Percentiles rank a stretch among this genome's conserved stretches.
phyloP scores from a whole-genome alignment of 176 grass and related monocot species.

The Cocos nucifera region DNA sequence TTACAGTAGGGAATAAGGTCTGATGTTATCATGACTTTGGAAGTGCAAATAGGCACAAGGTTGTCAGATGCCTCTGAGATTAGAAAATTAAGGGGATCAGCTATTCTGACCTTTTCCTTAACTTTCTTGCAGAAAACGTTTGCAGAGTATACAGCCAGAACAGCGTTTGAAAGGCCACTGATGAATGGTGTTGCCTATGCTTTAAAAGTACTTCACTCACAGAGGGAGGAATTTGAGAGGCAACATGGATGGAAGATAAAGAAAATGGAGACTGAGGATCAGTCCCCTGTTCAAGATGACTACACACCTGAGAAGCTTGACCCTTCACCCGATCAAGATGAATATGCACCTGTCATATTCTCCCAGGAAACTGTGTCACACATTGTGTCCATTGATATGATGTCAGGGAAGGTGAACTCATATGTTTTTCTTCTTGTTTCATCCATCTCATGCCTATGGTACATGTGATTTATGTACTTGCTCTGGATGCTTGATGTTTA shows the following conservation, averaged over 20 bases:
- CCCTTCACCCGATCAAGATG: conserved; percentile 58
- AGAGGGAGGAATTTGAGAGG: conserved; percentile 56
- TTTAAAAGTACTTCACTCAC: conserved; percentile 51
- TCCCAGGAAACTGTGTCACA: conserved; percentile 83
- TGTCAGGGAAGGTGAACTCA: conserved; percentile 67
- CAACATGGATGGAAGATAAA: conserved; percentile 73
- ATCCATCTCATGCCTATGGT: too few species aligned
- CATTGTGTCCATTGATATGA: conserved; percentile 81
- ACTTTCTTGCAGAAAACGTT: conserved; percentile 53
- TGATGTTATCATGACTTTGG: too few species aligned
- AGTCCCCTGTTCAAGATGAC: conserved; percentile 54
- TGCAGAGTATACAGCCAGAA: conserved; percentile 66
- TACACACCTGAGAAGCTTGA: conserved; percentile 64
- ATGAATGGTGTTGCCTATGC: conserved; percentile 81
- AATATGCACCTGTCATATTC: conserved; percentile 82
- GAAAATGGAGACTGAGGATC: conserved; percentile 67
- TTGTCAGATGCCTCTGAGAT: too few species aligned
- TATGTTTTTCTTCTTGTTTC: neutral
- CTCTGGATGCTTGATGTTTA: too few species aligned
- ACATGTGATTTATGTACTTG: too few species aligned
- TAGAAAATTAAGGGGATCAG: too few species aligned
- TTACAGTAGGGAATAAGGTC: too few species aligned
- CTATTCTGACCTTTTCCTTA: neutral
- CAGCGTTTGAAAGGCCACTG: conserved; percentile 76
- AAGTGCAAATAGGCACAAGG: too few species aligned